These are phyloP conservation scores for Verruconis gallopava DNA, from an alignment of 2,329 filamentous ascomycete species.

Conservation along the genomic window DNA sequence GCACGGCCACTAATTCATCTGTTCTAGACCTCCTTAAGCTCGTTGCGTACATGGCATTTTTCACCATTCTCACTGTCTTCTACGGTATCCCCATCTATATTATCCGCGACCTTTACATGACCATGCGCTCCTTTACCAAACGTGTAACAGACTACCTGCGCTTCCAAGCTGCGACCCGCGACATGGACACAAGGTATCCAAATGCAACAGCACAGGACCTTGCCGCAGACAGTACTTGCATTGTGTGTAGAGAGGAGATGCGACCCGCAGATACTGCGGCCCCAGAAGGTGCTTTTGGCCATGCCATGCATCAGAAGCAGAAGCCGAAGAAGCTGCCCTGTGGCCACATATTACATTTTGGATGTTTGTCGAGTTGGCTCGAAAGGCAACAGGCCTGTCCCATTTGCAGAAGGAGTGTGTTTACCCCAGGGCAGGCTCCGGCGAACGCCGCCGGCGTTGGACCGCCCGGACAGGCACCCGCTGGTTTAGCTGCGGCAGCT, in stretches of 20 bases:
- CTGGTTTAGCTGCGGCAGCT: not conserved
- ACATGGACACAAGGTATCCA: slow-evolving; percentile 84
- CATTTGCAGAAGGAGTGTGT: slow-evolving; percentile 75
- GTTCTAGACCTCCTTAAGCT: slow-evolving; percentile 75
- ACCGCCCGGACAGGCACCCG: slow-evolving; percentile 1
- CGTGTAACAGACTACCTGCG: slow-evolving; percentile 77
- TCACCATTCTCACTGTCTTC: slow-evolving; percentile 82
- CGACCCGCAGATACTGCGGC: slow-evolving; percentile 36
- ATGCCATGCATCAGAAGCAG: slow-evolving; percentile 60
- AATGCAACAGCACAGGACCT: slow-evolving; percentile 86
- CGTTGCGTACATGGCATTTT: slow-evolving; percentile 79
- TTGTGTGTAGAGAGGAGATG: slow-evolving; percentile 97
- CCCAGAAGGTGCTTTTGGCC: slow-evolving; percentile 15
- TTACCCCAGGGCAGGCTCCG: not conserved
- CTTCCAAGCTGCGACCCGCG: slow-evolving; percentile 79
- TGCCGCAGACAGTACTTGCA: slow-evolving; percentile 78
- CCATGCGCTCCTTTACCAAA: slow-evolving; percentile 80
- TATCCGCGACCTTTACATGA: slow-evolving; percentile 88
- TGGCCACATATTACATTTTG: slow-evolving; percentile 87
- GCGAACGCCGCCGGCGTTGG: not conserved
- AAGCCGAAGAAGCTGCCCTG: slow-evolving; percentile 94
- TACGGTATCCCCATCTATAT: slow-evolving; percentile 96
- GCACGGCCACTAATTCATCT: slow-evolving; percentile 6
- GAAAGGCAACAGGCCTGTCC: slow-evolving; percentile 96
- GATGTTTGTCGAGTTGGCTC: slow-evolving; percentile 91